Evolutionary conservation across 1,139 yeast genomes (phyloP).

Genomic region (Pichia inconspicua): DNA sequence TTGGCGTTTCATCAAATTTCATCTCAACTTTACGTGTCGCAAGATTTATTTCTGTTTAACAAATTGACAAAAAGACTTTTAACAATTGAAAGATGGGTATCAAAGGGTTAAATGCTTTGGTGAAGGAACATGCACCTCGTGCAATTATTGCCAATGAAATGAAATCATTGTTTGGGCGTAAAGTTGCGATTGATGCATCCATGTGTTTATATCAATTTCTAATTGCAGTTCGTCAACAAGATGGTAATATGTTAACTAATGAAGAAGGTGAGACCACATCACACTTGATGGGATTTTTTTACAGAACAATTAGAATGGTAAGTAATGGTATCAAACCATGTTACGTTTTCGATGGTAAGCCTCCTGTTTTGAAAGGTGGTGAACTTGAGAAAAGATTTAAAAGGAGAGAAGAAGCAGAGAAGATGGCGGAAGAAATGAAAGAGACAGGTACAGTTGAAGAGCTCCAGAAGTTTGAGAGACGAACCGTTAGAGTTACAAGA

Average conservation of each 20-base stretch:
- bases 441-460: conserved; percentile 80
- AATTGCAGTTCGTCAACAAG: conserved; percentile 93
- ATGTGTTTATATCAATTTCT: conserved; percentile 93
- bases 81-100: conserved; percentile 49
- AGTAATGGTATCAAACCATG: conserved; percentile 93
- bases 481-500: conserved; percentile 80
- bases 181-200: conserved; percentile 81
- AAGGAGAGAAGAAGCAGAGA: conserved; percentile 76
- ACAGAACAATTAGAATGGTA: conserved; percentile 80
- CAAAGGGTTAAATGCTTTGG: conserved; percentile 63
- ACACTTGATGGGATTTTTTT: conserved; percentile 92
- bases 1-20: neutral
- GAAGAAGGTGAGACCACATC: conserved; percentile 93
- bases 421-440: conserved; percentile 61
- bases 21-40: neutral
- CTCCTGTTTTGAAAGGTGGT: conserved; percentile 83
- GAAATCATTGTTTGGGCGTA: conserved; percentile 82
- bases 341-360: conserved; percentile 94
- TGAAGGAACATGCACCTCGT: conserved; percentile 81
- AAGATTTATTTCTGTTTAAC: neutral
- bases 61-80: neutral
- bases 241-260: conserved; percentile 86
- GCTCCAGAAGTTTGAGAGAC: conserved; percentile 66
- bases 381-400: conserved; percentile 82
- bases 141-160: conserved; percentile 76